Evolutionary conservation across 2,329 filamentous ascomycete species (phyloP).

Genomic region (Claviceps sp.): DNA sequence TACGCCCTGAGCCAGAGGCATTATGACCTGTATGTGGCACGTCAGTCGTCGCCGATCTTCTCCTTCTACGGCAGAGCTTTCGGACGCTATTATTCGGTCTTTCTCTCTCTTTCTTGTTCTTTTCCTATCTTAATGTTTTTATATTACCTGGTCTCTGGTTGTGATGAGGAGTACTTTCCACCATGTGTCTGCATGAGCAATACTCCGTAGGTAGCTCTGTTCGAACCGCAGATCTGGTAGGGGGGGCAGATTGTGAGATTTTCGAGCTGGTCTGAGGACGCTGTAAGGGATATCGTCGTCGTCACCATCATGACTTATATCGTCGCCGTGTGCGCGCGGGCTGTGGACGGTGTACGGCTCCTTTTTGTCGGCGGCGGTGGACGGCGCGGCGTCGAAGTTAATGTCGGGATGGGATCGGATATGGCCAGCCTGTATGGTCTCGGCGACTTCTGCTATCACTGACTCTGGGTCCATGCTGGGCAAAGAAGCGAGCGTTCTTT

Average conservation of each 20-base stretch:
- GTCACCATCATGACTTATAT: conserved; percentile 32
- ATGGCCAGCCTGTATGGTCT: conserved; percentile 67
- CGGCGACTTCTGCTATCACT: conserved; percentile 56
- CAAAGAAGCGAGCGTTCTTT: background rate
- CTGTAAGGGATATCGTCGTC: conserved; percentile 61
- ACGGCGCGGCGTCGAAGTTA: conserved; percentile 64
- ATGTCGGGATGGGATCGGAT: conserved; percentile 62
- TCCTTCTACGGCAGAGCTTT: background rate
- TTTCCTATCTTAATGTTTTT: background rate
- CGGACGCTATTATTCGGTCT: background rate
- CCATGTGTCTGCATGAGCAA: conserved; percentile 66
- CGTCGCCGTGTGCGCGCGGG: conserved; percentile 11
- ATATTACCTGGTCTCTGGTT: conserved; percentile 64
- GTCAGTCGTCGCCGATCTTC: background rate
- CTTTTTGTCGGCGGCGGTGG: conserved; percentile 55
- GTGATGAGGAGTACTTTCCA: conserved; percentile 76
- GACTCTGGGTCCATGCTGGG: conserved; percentile 40
- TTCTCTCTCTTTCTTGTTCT: background rate
- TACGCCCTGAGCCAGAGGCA: conserved; percentile 78
- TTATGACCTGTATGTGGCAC: conserved; percentile 46
- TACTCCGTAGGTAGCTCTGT: conserved; percentile 91
- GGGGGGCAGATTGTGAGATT: conserved; percentile 37
- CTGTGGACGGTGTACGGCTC: conserved; percentile 15
- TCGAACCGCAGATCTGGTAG: conserved; percentile 91
- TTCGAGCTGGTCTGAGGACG: conserved; percentile 42